phyloP scores from a whole-genome alignment of 345 rosid species.

The Raphanus sativus region DNA sequence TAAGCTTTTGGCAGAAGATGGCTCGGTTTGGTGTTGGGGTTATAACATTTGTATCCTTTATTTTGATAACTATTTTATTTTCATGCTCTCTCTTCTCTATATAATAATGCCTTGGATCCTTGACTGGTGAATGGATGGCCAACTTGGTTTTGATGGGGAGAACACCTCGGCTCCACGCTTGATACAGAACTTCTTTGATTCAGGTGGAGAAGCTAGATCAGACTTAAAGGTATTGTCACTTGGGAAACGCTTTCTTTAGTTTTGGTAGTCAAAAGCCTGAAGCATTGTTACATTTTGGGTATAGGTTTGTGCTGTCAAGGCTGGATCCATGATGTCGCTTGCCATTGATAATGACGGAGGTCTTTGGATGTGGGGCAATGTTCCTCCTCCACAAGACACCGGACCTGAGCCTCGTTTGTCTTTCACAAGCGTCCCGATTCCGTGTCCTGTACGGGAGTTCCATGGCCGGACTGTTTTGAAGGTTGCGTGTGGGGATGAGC shows the following conservation, averaged over 20 bases:
- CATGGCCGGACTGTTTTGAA: conserved; percentile 74
- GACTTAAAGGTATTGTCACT: conserved; percentile 52
- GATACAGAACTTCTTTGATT: conserved; percentile 46
- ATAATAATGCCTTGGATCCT: conserved; percentile 38
- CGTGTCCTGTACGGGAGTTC: conserved; percentile 59
- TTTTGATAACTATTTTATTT: not conserved
- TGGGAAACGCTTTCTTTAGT: conserved; percentile 1
- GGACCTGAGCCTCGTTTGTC: conserved; percentile 43
- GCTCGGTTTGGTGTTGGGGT: conserved; percentile 96
- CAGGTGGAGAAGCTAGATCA: conserved; percentile 36
- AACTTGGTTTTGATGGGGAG: conserved; percentile 70
- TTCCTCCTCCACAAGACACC: conserved; percentile 51
- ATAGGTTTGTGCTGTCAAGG: conserved; percentile 67
- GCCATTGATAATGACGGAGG: conserved; percentile 77
- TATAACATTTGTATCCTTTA: conserved; percentile 85
- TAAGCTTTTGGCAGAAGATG: conserved; percentile 70
- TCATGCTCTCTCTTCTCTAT: conserved; percentile 19
- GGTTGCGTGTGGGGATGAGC: conserved; percentile 93
- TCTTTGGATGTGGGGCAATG: conserved; percentile 95
- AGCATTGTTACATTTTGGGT: not conserved
- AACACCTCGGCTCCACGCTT: conserved; percentile 54
- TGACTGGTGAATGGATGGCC: conserved; percentile 79
- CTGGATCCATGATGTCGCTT: conserved; percentile 85
- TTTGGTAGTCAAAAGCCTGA: not conserved
- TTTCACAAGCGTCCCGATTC: conserved; percentile 52